Conservation (phyloP, 176 grass and related monocot species). For the Raddia guianensis region DNA sequence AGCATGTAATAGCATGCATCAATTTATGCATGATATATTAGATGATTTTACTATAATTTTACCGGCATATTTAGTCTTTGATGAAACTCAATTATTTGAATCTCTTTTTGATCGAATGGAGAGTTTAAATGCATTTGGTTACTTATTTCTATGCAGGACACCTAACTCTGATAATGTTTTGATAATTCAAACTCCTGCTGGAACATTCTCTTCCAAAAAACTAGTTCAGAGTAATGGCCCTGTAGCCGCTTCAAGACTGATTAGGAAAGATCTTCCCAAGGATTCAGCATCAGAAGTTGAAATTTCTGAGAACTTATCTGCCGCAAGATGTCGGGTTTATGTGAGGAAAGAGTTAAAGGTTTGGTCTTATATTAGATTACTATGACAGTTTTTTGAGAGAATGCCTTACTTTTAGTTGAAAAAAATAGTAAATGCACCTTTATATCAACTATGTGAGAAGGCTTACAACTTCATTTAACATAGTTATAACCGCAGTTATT, state of each 20-base stretch:
- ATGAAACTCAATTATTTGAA: constrained; percentile 18
- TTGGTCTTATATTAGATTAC: constrained; percentile 30
- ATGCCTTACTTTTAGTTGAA: constrained; percentile 23
- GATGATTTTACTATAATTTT: constrained; percentile 10
- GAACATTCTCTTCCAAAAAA: constrained; percentile 94
- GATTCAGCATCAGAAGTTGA: constrained; percentile 46
- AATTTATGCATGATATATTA: neutral
- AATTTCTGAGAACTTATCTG: constrained; percentile 48
- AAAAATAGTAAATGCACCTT: constrained; percentile 20
- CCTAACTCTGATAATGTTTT: constrained; percentile 96
- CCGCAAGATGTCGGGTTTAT: constrained; percentile 79
- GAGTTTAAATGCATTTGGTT: constrained; percentile 28
- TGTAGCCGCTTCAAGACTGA: constrained; percentile 71
- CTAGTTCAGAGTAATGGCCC: constrained; percentile 66
- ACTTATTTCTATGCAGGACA: constrained; percentile 56
- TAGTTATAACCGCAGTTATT: constrained; percentile 20
- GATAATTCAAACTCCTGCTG: constrained; percentile 90
- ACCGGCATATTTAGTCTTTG: neutral
- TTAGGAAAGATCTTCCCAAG: constrained; percentile 77
- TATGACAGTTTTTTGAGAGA: constrained; percentile 12
- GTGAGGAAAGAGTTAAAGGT: constrained; percentile 79
- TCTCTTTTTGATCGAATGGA: neutral
- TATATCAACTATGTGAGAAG: constrained; percentile 6
- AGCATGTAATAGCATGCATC: neutral
- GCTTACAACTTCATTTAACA: constrained; percentile 6